Evolutionary conservation across 2,329 filamentous ascomycete genomes (phyloP), one percentile per base, ranked within the genome.

Genomic region (Cyphellophora europaea): DNA sequence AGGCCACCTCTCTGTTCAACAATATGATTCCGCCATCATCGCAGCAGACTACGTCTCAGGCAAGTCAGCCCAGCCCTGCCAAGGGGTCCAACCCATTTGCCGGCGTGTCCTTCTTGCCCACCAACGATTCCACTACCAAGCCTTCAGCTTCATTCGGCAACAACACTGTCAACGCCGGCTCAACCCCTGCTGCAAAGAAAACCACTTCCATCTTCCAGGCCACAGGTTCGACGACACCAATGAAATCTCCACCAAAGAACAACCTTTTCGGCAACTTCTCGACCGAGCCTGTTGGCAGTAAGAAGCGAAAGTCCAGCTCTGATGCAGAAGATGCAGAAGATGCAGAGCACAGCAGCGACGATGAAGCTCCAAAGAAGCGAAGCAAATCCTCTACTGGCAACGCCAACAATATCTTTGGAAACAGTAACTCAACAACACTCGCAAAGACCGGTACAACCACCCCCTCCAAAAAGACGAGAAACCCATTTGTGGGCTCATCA

Each of bases 401-500:
- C 5, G 16, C 32, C 21, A 34, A 21, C 6, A 14, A 34, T 3
- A n/a, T n/a, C n/a, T n/a, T n/a, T n/a, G 21, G 21, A 8, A 8
- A 8, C n/a, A n/a, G 8, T 25, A 8, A 8, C 21, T 25, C 21
- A 8, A 25, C 21, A 8, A 25, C 21, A 8, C 21, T n/a, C 8
- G 21, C 21, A 8, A 25, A n/a, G 8, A 25, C 21, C 21, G n/a
- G n/a, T 8, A 25, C 8, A n/a, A 25, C 21, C 8, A n/a, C n/a
- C n/a, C 21, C n/a, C 32, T 18, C 19, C 14, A 12, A 15, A 18
- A 13, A 30, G 4, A 54, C 6, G 6, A 15, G 30, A n/a, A 19
- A 17, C 8, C 13, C 30, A n/a, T 32, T 14, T 11, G 30, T 56
- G 16, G 43, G 43, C 21, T 49, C 52, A 34, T 56, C 65, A 5